phyloP scores from a whole-genome alignment of 805 yeast genomes.

The Candida krabiensis region DNA sequence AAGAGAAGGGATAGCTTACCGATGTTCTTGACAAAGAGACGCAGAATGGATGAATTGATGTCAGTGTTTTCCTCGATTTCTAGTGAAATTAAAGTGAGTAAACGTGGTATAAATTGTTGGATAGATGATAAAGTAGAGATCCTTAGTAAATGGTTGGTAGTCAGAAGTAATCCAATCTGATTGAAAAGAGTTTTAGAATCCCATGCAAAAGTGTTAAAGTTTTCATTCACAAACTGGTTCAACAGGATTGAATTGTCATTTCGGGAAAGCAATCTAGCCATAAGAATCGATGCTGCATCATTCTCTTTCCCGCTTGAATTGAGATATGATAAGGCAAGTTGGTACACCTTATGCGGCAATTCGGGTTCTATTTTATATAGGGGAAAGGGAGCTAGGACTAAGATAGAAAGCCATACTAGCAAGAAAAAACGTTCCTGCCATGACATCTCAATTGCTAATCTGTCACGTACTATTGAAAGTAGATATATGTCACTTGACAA shows the following conservation, averaged over 20 bases:
- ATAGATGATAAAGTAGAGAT: constrained; percentile 8
- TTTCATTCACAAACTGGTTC: constrained; percentile 25
- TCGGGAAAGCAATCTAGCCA: constrained; percentile 56
- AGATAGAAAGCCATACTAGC: constrained; percentile 69
- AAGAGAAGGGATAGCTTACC: constrained; percentile 40
- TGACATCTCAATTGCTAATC: constrained; percentile 19
- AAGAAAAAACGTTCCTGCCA: constrained; percentile 54
- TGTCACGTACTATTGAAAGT: constrained; percentile 38
- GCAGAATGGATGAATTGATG: constrained; percentile 12
- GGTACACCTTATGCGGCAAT: constrained; percentile 37
- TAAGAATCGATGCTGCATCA: constrained; percentile 48
- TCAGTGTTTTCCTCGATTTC: constrained; percentile 11
- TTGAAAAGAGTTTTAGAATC: constrained; percentile 10
- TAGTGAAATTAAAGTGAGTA: constrained; percentile 18
- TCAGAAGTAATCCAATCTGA: constrained; percentile 20
- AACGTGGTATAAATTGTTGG: constrained; percentile 6
- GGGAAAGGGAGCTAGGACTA: constrained; percentile 74
- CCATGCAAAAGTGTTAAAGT: constrained; percentile 22
- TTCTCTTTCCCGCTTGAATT: constrained; percentile 56
- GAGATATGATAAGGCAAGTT: constrained; percentile 34
- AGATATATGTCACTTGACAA: constrained; percentile 59
- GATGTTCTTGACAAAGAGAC: constrained; percentile 32
- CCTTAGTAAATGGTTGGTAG: constrained; percentile 27
- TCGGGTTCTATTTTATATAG: constrained; percentile 39
- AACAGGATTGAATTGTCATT: constrained; percentile 37